Base-by-base conservation (phyloP, 495 filamentous ascomycete genomes). In the Elasticomyces elasticus region DNA sequence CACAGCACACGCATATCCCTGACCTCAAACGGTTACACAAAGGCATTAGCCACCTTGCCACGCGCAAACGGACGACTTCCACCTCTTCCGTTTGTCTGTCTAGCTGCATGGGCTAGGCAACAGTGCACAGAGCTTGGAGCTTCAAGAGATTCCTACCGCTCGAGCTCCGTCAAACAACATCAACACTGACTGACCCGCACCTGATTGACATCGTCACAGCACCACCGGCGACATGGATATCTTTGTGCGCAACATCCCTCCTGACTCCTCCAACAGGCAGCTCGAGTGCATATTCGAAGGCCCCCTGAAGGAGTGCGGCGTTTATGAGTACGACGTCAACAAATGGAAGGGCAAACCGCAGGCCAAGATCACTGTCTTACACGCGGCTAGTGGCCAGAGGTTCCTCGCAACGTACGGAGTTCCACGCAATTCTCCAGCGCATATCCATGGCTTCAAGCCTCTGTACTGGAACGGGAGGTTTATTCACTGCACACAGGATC, bases 221-320 rank as follows among this genome's bases (percentile, higher is more conserved):
- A 17, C 19, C 13, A 17, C 15, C 35, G 35, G 13, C 35, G 19
- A 40, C 51, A 66, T 66, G 64, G 64, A 66, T 19, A 47, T 66
- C 53, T 66, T 66, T 54, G 58, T 65, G 20, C 59, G 54, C 17
- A 61, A 59, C 24, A 7, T 66, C 28, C 59, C 62, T 6, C 0
- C 35, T 24, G 46, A 55, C 37, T 46, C 54, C 19, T 62, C 59
- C 15, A 28, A 20, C 26, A 60, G 59, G 28, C 47, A 66, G 33
- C 51, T 66, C 11, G 49, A 60, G 20, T 33, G 55, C 3, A 37
- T 45, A 20, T 42, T 66, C 20, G 28, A 49, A 20, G 15, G 46
- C 6, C 59, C 49, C n/a, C 42, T 66, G 5, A 15, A 6, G 15
- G n/a, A 53, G 37, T 49, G 54, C 23, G 49, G 43, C n/a, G 42